Percentiles rank a stretch among this genome's conserved stretches.
Evolutionary conservation across 768 basidiomycete species (phyloP).

Genomic region (Lentinula boryana): DNA sequence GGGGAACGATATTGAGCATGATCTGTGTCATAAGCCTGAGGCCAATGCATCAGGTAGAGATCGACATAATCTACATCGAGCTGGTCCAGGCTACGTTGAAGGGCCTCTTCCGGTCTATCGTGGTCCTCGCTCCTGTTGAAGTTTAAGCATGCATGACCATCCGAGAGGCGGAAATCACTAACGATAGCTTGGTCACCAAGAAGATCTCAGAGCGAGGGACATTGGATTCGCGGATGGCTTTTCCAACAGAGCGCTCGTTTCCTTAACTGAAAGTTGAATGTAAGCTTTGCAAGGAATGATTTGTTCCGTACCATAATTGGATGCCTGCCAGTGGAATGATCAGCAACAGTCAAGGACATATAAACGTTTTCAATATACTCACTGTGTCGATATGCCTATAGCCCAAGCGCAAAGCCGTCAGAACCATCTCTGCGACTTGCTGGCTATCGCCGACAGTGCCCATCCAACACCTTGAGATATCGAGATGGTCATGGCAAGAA

Average conservation of each 20-base stretch:
- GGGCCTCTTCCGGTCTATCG: constrained; percentile 23
- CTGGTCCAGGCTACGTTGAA: constrained; percentile 27
- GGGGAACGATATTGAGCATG: constrained; percentile 8
- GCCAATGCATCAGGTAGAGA: constrained; percentile 40
- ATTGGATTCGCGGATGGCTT: constrained; percentile 31
- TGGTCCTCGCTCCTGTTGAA: constrained; percentile 25
- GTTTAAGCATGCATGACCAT: constrained; percentile 14
- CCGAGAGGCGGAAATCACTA: constrained; percentile 5
- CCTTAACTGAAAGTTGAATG: constrained; percentile 10
- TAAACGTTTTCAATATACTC: not conserved
- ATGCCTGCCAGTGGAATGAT: constrained; percentile 3
- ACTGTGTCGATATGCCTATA: constrained; percentile 32
- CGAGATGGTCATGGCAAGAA: not conserved
- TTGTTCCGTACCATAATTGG: constrained; percentile 6
- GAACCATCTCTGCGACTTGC: constrained; percentile 18
- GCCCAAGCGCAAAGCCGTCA: constrained; percentile 19
- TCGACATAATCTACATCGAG: constrained; percentile 39
- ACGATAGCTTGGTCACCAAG: constrained; percentile 36
- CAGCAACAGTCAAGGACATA: not conserved
- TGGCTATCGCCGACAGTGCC: constrained; percentile 20
- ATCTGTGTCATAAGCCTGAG: constrained; percentile 16
- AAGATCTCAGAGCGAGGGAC: constrained; percentile 32
- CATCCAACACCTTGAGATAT: constrained; percentile 23
- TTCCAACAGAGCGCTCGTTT: constrained; percentile 31
- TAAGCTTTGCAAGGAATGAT: not conserved